Conservation (phyloP, 225 moss, liverwort and hornwort genomes). For the Straminergon stramineum region DNA sequence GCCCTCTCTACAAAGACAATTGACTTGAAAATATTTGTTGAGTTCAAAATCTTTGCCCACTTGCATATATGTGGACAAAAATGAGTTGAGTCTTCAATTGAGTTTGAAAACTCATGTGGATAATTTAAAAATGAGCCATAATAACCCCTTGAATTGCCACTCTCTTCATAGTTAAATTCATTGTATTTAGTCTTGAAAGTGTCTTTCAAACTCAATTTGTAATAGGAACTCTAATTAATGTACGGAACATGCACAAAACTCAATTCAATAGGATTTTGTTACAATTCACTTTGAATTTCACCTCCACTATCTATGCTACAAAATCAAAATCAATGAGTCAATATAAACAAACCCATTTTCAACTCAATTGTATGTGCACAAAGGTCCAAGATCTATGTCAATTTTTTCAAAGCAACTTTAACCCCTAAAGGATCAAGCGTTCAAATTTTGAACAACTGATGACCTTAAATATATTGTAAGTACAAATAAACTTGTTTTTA, state of each 20-base stretch:
- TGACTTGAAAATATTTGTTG: background rate
- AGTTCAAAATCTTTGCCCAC: background rate
- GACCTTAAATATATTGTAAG: fast-evolving
- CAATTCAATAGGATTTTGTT: background rate
- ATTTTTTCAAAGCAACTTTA: background rate
- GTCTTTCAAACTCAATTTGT: background rate
- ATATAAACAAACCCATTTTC: background rate
- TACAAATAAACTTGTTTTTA: background rate
- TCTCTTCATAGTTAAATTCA: background rate
- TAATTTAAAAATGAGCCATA: background rate
- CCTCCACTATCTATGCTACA: background rate
- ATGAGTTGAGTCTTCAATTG: background rate
- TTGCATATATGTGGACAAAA: background rate
- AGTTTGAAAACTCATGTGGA: background rate
- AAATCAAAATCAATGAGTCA: background rate
- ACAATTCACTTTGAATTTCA: background rate
- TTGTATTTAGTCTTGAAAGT: background rate
- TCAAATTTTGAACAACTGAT: background rate
- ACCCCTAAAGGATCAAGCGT: background rate
- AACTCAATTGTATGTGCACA: background rate
- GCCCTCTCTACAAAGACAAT: background rate
- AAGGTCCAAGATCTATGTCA: background rate
- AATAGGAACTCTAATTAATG: background rate
- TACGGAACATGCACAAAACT: background rate
- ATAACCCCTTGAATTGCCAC: background rate